Evolutionary conservation across 2,329 filamentous ascomycete genomes (phyloP), one percentile per base, ranked within the genome.

Genomic region (Colletotrichum graminicola): DNA sequence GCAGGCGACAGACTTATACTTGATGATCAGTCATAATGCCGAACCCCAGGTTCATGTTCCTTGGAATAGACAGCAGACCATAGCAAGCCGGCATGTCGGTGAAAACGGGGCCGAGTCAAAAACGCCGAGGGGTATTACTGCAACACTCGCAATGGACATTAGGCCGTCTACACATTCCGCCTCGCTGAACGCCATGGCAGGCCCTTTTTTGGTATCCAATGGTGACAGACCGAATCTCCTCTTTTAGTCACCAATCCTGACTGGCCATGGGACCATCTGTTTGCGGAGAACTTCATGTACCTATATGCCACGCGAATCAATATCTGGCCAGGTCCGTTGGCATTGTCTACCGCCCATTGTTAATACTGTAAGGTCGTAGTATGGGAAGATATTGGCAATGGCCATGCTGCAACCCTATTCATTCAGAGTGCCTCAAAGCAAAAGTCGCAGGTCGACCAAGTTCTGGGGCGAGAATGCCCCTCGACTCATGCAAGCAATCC

Each of bases 101-200:
- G 45, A 41, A 62, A 62, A 41, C 16, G n/a, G 16, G 45, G 10
- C 60, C 60, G 60, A 62, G 34, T 32, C 11, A 18, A 36, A 36
- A 23, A 39, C 32, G 11, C 7, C 2, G 6, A 29, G 10, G 29
- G 7, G n/a, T 34, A 26, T n/a, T n/a, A 26, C 12, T 1, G 36
- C 21, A 21, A 18, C 32, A 26, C 26, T 34, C 11, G 5, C 12
- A 61, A 39, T 51, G 11, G 16, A 8, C 6, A 29, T 29, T 14
- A 16, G 32, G 21, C 21, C 23, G 5, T 5, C 21, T 14, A 26
- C 14, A 39, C 34, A 16, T 39, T 39, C 1, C n/a, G n/a, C 14
- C 8, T 29, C 1, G 14, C 32, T 14, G 16, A n/a, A 11, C 8
- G 18, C 21, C 32, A 11, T 36, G 10, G 5, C 10, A n/a, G 39